These are phyloP conservation scores for Aspergillus persii DNA, from an alignment of 2,329 filamentous ascomycete genomes.

Conservation along the genomic window DNA sequence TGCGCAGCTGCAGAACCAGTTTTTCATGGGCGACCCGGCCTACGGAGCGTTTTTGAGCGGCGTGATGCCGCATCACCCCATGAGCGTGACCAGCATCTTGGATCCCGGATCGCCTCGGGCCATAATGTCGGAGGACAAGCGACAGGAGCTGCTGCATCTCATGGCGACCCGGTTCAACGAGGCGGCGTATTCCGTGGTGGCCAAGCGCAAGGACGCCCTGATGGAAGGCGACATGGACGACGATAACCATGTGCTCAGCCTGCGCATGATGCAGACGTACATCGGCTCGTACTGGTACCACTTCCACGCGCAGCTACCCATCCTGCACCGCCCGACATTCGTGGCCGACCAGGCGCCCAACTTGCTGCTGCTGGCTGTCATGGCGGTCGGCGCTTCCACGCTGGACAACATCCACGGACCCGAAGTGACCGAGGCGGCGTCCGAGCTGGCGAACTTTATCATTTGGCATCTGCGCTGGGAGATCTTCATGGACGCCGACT, in stretches of 20 bases:
- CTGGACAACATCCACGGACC: conserved; percentile 78
- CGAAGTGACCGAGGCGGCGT: conserved; percentile 71
- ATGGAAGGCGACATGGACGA: conserved; percentile 73
- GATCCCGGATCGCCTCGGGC: conserved; percentile 78
- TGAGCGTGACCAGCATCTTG: conserved; percentile 83
- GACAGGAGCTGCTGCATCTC: conserved; percentile 76
- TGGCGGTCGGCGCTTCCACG: conserved; percentile 87
- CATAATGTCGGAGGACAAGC: conserved; percentile 81
- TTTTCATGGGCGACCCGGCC: conserved; percentile 50
- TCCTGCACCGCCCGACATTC: conserved; percentile 92
- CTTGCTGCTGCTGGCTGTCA: conserved; percentile 79
- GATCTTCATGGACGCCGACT: conserved; percentile 87
- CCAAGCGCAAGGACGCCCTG: conserved; percentile 72
- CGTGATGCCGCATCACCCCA: conserved; percentile 67
- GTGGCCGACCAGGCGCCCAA: conserved; percentile 82
- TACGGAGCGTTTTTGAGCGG: conserved; percentile 50
- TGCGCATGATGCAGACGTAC: conserved; percentile 94
- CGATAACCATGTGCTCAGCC: conserved; percentile 65
- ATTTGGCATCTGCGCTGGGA: conserved; percentile 95
- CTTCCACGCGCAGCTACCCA: conserved; percentile 91
- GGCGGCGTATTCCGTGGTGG: conserved; percentile 68
- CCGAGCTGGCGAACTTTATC: conserved; percentile 82
- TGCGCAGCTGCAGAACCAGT: conserved; percentile 48
- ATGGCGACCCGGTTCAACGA: conserved; percentile 81
- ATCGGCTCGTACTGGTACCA: conserved; percentile 92